Evolutionary conservation across 2,329 filamentous ascomycete genomes (phyloP).

Genomic region (Aspergillus nomiae): DNA sequence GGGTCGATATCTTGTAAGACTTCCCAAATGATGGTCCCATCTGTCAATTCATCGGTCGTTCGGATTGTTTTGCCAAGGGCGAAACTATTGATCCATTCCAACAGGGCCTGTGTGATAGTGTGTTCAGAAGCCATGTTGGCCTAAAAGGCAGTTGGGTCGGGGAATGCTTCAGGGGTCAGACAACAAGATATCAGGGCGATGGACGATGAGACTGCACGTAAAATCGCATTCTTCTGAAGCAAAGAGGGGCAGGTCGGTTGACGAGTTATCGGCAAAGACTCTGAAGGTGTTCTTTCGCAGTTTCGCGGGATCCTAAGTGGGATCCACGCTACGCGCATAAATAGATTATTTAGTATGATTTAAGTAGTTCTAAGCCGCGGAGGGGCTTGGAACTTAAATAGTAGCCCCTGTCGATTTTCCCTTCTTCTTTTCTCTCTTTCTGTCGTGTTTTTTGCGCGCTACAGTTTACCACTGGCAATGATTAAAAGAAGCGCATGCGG

Average conservation of each 20-base stretch:
- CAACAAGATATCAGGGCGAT: not conserved
- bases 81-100: slow-evolving; percentile 53
- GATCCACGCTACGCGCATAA: slow-evolving; percentile 13
- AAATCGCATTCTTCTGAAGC: slow-evolving; percentile 5
- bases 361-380: slow-evolving; percentile 5
- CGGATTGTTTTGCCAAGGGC: slow-evolving; percentile 45
- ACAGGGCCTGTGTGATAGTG: slow-evolving; percentile 46
- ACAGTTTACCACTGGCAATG: not conserved
- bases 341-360: slow-evolving; percentile 2
- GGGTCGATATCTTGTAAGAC: slow-evolving; percentile 52
- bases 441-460: not conserved
- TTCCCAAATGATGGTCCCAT: slow-evolving; percentile 50
- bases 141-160: slow-evolving; percentile 7
- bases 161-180: slow-evolving; percentile 24
- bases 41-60: slow-evolving; percentile 44
- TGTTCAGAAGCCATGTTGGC: slow-evolving; percentile 48
- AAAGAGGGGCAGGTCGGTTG: not conserved
- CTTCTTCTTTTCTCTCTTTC: not conserved
- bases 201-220: not conserved
- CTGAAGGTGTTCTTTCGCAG: slow-evolving; percentile 3
- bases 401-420: not conserved
- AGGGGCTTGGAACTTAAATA: not conserved
- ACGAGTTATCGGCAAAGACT: not conserved
- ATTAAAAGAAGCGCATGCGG: not conserved
- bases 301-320: slow-evolving; percentile 5